Evolutionary conservation across 2,329 filamentous ascomycete species (phyloP), one percentile per base, ranked within the genome.

Genomic region (Mariannaea sp.): DNA sequence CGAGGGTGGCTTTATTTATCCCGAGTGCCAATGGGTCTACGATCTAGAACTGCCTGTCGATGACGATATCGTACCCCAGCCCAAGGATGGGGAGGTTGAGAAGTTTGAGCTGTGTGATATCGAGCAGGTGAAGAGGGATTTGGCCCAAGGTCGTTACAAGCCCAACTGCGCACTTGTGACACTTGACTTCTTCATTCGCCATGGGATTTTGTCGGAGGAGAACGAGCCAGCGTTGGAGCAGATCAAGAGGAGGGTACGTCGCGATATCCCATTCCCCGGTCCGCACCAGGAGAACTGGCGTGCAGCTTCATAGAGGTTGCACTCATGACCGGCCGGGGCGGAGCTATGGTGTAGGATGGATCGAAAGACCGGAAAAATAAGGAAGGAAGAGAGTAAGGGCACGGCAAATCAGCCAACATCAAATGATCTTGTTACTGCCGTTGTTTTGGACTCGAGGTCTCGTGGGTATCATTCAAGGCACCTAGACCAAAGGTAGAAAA

Each of bases 1-100:
- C 8, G 91, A 97, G 73, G 84, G 80, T 8, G 88, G 87, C 9
- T 79, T 95, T 66, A 80, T 96, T 68, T 93, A 96, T 73, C 94
- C 94, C 0, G 94, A 97, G 74, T 87, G 86, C 65, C 88, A 97
- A 73, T 97, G 92, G 77, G 78, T 96, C 38, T 99, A 94, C 74
- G 92, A 99, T 70, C 76, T 97, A 57, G 86, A 91, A 71, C 76
- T 99, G 58, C 82, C 87, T 2, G 73, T 77, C 5, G 84, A 85
- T 54, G 73, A 77, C 4, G 84, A 85, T 55, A 79, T 91, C 4
- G 75, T 83, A 29, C 92, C 89, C 10, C 82, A 80, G 68, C 92
- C 93, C 14, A 87, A 88, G 53, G 94, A 99, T 71, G 86, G 88
- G 47, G 94, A 99, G 75, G 94, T 96, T 4, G 90, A 92, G 66